phyloP scores from a whole-genome alignment of 202 grass and related monocot species.

The Alloteropsis angusta region DNA sequence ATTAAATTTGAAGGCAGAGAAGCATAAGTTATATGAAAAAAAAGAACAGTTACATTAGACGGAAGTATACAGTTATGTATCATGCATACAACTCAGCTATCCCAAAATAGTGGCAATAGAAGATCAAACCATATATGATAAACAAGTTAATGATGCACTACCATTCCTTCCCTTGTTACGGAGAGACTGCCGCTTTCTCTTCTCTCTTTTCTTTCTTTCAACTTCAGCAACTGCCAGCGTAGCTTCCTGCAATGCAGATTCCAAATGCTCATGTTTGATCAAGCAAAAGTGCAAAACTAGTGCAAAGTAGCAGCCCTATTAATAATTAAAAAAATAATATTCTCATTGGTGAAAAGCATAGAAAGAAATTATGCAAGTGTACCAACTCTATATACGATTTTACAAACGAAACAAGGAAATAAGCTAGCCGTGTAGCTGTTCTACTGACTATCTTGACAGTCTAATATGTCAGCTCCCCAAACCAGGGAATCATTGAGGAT shows the following conservation, averaged over 20 bases:
- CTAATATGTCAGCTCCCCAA: not conserved
- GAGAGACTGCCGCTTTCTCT: conserved; percentile 41
- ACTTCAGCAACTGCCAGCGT: conserved; percentile 59
- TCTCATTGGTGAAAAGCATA: not conserved
- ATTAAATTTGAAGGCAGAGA: not conserved
- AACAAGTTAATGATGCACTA: conserved; percentile 18
- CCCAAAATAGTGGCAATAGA: not conserved
- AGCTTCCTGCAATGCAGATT: conserved; percentile 60
- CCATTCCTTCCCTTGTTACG: conserved; percentile 43
- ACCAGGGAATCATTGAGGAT: not conserved
- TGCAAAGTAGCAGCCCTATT: not conserved
- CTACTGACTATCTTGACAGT: not conserved
- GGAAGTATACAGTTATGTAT: not conserved
- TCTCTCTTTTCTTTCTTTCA: conserved; percentile 76
- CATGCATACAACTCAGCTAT: not conserved
- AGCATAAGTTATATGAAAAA: not conserved
- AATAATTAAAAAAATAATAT: conserved; percentile 6
- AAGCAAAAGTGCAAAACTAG: conserved; percentile 6
- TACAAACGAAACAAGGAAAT: not conserved
- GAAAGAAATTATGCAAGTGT: not conserved
- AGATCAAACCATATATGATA: not conserved
- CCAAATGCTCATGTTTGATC: conserved; percentile 1
- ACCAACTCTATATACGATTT: not conserved
- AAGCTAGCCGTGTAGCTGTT: not conserved
- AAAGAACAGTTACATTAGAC: not conserved